Conservation (phyloP, 805 yeast genomes). For the Wickerhamiella spandovensis region DNA sequence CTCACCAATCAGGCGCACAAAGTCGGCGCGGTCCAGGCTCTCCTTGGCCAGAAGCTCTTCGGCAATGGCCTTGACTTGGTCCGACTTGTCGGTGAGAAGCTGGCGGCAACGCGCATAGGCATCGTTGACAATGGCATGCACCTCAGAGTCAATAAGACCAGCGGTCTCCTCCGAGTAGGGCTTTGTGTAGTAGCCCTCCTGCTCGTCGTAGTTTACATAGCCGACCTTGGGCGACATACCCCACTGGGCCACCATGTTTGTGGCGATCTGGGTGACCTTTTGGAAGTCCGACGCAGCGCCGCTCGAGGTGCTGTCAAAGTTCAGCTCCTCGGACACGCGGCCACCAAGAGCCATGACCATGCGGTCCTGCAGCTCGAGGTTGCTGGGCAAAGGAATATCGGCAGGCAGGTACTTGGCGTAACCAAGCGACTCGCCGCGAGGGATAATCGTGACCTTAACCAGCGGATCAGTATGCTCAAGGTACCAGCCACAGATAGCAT, state of each 20-base stretch:
- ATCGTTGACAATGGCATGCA: constrained; percentile 60
- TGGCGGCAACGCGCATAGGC: constrained; percentile 59
- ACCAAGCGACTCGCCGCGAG: constrained; percentile 93
- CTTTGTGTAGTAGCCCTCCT: constrained; percentile 57
- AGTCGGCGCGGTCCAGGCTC: constrained; percentile 85
- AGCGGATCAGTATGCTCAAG: constrained; percentile 85
- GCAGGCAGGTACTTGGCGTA: constrained; percentile 96
- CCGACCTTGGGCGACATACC: constrained; percentile 90
- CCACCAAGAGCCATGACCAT: constrained; percentile 98
- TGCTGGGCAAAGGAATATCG: constrained; percentile 67
- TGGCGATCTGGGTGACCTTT: constrained; percentile 89
- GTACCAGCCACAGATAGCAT: constrained; percentile 97
- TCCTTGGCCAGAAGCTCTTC: constrained; percentile 76
- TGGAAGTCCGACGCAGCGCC: constrained; percentile 97
- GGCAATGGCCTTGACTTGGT: constrained; percentile 74
- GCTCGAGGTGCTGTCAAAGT: constrained; percentile 81
- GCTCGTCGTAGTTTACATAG: constrained; percentile 62
- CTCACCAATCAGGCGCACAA: constrained; percentile 77
- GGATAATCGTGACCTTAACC: constrained; percentile 88
- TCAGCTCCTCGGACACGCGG: constrained; percentile 87
- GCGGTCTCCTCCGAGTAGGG: constrained; percentile 87
- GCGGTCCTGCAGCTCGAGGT: constrained; percentile 68
- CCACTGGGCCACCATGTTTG: constrained; percentile 76
- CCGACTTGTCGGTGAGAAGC: constrained; percentile 56
- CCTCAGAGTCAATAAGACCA: constrained; percentile 66